These are phyloP conservation scores for Pseudogymnoascus sp. DNA, from an alignment of 2,329 filamentous ascomycete genomes.

Conservation along the genomic window DNA sequence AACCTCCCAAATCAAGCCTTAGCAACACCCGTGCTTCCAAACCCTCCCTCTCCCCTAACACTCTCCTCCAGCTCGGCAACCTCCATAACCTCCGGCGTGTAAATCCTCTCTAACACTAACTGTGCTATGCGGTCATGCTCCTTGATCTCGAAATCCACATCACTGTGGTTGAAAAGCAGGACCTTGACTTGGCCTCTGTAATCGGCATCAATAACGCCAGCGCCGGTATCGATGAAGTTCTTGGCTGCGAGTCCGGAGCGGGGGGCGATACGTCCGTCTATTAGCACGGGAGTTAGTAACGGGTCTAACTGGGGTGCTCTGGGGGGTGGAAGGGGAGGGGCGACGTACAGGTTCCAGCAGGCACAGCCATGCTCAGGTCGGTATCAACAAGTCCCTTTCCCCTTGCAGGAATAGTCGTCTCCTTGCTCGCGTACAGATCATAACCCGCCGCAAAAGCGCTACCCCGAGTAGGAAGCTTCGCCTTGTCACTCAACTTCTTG, in stretches of 20 bases:
- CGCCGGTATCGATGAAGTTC: conserved; percentile 92
- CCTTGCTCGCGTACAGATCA: conserved; percentile 76
- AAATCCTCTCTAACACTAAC: conserved; percentile 88
- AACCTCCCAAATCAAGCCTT: conserved; percentile 14
- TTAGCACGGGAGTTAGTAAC: background rate
- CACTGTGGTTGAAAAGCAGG: conserved; percentile 85
- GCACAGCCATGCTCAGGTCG: conserved; percentile 84
- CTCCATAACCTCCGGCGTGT: conserved; percentile 85
- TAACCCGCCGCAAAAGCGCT: conserved; percentile 88
- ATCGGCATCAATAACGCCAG: conserved; percentile 95
- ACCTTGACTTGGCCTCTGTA: conserved; percentile 94
- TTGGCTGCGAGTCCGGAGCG: conserved; percentile 88
- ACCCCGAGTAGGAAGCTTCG: conserved; percentile 78
- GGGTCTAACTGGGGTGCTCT: background rate
- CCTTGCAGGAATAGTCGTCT: conserved; percentile 68
- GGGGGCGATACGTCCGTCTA: conserved; percentile 83
- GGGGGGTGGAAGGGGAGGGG: background rate
- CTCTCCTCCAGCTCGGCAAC: conserved; percentile 85
- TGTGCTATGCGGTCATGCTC: conserved; percentile 90
- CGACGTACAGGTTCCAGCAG: conserved; percentile 75
- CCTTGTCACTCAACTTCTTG: conserved; percentile 78
- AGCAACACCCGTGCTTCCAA: conserved; percentile 69
- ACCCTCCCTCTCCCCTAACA: conserved; percentile 81
- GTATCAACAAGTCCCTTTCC: conserved; percentile 86
- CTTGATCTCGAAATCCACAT: conserved; percentile 72